phyloP scores from a whole-genome alignment of 78 protist species.

The Diacronema lutheri region DNA sequence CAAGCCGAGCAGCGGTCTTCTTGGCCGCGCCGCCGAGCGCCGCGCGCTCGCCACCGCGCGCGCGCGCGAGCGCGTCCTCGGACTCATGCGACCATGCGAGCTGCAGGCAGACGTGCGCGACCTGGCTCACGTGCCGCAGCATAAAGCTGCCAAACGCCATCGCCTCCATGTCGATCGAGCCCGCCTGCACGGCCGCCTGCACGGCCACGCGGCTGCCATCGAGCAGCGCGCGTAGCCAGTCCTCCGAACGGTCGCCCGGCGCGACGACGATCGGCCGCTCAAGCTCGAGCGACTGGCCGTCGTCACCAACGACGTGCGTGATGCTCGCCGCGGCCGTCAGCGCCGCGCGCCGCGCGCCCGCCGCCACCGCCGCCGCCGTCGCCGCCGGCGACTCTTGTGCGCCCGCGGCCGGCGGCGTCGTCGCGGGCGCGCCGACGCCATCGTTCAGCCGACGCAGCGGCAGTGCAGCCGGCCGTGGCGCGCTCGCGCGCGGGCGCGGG shows the following conservation, averaged over 20 bases:
- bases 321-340: not conserved
- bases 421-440: too few species aligned
- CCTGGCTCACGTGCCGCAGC: conserved; percentile 61
- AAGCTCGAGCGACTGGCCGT: conserved; percentile 58
- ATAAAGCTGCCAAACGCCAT: conserved; percentile 48
- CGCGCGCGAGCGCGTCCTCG: conserved; percentile 51
- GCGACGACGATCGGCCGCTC: conserved; percentile 38
- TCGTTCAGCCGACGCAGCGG: too few species aligned
- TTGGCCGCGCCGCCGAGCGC: conserved; percentile 11
- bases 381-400: too few species aligned
- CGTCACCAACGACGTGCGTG: not conserved
- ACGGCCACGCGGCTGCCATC: conserved; percentile 50
- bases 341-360: too few species aligned
- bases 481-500: too few species aligned
- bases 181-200: not conserved
- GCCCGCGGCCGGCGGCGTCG: too few species aligned
- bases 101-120: conserved; percentile 76
- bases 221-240: conserved; percentile 63
- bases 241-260: conserved; percentile 73
- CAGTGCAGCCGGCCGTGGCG: too few species aligned
- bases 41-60: conserved; percentile 6
- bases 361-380: too few species aligned
- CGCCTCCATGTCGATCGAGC: not conserved
- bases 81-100: conserved; percentile 76
- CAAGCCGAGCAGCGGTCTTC: conserved; percentile 1